Evolutionary conservation across 306 rosid species (phyloP).

Genomic region (Cucurbita maxima): DNA sequence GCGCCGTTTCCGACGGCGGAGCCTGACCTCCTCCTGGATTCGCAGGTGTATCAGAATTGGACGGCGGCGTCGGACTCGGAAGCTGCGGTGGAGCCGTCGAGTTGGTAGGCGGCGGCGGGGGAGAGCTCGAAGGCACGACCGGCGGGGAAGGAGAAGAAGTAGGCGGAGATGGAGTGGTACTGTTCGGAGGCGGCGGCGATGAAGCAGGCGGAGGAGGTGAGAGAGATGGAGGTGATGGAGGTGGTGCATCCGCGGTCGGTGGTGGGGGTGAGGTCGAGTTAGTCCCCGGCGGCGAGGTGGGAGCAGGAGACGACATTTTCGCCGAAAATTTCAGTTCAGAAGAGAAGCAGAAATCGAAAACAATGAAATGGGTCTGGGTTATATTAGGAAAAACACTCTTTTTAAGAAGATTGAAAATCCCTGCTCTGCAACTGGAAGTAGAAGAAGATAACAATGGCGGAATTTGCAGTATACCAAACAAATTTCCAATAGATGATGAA

Average conservation of each 20-base stretch:
- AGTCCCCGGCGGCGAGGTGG: slow-evolving; percentile 31
- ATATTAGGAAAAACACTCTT: neutral
- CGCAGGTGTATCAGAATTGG: slow-evolving; percentile 15
- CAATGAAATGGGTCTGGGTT: neutral
- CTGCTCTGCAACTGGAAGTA: neutral
- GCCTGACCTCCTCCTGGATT: slow-evolving; percentile 15
- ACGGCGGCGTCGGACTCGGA: slow-evolving; percentile 26
- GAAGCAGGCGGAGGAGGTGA: slow-evolving; percentile 12
- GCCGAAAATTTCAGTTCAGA: neutral
- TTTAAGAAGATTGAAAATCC: neutral
- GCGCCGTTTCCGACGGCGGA: slow-evolving; percentile 19
- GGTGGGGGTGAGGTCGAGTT: slow-evolving; percentile 17
- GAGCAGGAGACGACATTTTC: slow-evolving; percentile 21
- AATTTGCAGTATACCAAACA: neutral
- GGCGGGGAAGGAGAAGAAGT: slow-evolving; percentile 9
- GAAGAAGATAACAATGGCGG: neutral
- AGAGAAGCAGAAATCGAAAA: neutral
- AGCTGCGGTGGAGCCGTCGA: slow-evolving; percentile 21
- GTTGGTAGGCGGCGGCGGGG: slow-evolving; percentile 21
- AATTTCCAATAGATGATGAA: neutral
- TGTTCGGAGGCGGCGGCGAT: slow-evolving; percentile 18
- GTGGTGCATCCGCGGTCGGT: neutral
- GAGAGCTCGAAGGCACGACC: slow-evolving; percentile 6
- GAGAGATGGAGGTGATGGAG: slow-evolving; percentile 5
- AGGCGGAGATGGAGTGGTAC: slow-evolving; percentile 14